A percentile compares a stretch with the other conserved stretches of the same genome.
phyloP scores from a whole-genome alignment of 2,329 filamentous ascomycete species.

The Drechslerella dactyloides region DNA sequence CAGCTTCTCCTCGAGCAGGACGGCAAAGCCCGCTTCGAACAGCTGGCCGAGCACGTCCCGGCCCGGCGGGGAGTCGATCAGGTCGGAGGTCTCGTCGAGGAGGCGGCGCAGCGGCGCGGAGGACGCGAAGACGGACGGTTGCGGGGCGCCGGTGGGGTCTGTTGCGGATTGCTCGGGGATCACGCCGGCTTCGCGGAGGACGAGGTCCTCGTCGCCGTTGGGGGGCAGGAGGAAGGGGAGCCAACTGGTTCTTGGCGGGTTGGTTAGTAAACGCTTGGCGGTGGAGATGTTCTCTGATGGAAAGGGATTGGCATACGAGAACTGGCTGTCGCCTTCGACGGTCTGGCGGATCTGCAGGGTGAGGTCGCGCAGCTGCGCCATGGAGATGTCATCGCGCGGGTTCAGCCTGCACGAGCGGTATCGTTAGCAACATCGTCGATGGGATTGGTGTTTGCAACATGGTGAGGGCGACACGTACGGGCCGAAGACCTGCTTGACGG shows the following conservation, averaged over 20 bases:
- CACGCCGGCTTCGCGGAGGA: constrained; percentile 79
- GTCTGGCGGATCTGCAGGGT: constrained; percentile 82
- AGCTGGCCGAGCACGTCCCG: constrained; percentile 82
- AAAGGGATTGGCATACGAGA: constrained; percentile 28
- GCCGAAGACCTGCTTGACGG: constrained; percentile 89
- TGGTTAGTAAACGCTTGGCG: constrained; percentile 34
- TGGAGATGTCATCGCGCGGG: constrained; percentile 83
- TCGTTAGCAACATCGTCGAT: constrained; percentile 8
- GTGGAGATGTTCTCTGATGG: constrained; percentile 54
- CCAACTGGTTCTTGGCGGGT: constrained; percentile 69
- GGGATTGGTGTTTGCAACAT: neutral
- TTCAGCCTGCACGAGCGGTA: constrained; percentile 64
- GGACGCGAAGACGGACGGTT: constrained; percentile 59
- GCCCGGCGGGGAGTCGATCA: constrained; percentile 93
- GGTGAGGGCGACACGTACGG: constrained; percentile 57
- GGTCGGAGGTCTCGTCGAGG: constrained; percentile 92
- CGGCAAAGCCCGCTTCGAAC: constrained; percentile 84
- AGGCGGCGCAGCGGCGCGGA: constrained; percentile 74
- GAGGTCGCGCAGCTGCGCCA: constrained; percentile 79
- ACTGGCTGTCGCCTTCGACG: constrained; percentile 70
- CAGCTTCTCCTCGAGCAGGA: constrained; percentile 81
- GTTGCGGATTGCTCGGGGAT: constrained; percentile 66
- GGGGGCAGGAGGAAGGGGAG: constrained; percentile 82
- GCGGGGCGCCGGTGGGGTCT: constrained; percentile 56
- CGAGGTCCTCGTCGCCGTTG: constrained; percentile 76